Evolutionary conservation across 371 early-diverging fungal genomes (phyloP).

Genomic region (Mucor circinelloides): DNA sequence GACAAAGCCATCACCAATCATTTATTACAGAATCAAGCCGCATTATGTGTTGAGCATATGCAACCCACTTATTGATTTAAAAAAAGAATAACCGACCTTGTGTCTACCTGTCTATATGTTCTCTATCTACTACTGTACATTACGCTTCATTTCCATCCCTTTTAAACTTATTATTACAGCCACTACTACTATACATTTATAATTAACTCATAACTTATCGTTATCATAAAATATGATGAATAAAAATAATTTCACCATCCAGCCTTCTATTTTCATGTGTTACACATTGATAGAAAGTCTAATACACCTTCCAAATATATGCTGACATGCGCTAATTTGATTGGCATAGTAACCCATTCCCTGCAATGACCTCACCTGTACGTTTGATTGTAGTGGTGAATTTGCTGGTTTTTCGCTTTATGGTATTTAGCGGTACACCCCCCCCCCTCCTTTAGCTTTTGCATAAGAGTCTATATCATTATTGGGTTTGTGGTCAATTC

Average conservation of each 20-base stretch:
- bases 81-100: not conserved
- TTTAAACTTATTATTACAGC: not conserved
- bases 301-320: not conserved
- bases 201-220: not conserved
- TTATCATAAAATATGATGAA: not conserved
- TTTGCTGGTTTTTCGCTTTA: not conserved
- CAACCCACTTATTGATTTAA: not conserved
- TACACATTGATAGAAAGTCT: not conserved
- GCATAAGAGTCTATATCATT: not conserved
- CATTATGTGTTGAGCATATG: constrained; percentile 18
- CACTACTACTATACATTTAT: not conserved
- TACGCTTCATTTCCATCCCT: not conserved
- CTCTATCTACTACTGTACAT: constrained; percentile 1
- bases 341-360: constrained; percentile 1
- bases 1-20: constrained; percentile 4
- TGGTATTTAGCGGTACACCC: not conserved
- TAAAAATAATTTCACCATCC: not conserved
- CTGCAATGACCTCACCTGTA: constrained; percentile 8
- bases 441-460: not conserved
- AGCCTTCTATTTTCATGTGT: not conserved
- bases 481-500: not conserved
- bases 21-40: constrained; percentile 17
- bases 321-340: constrained; percentile 6
- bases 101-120: not conserved
- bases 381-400: not conserved